Evolutionary conservation across 805 yeast species (phyloP).

Genomic region (Limtongia smithiae): DNA sequence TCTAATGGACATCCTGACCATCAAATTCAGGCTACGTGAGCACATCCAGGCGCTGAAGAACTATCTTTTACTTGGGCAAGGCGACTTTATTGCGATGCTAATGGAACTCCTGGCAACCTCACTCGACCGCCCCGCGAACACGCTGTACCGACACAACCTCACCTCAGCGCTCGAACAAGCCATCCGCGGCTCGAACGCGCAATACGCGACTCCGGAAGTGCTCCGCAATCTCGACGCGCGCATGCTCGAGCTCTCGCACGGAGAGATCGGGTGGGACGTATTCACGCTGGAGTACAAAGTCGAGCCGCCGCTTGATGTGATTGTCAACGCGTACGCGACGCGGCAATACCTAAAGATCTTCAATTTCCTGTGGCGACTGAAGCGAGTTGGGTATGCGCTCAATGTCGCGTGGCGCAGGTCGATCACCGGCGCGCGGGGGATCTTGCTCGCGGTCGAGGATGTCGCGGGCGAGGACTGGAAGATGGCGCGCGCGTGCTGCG

Average conservation of each 20-base stretch:
- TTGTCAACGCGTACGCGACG: slow-evolving; percentile 48
- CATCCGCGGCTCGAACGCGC: slow-evolving; percentile 41
- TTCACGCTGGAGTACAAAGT: slow-evolving; percentile 75
- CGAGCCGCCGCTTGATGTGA: slow-evolving; percentile 50
- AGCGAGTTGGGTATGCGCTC: slow-evolving; percentile 56
- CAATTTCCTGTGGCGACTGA: slow-evolving; percentile 78
- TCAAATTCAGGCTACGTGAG: slow-evolving; percentile 47
- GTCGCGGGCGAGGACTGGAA: slow-evolving; percentile 31
- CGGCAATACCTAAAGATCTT: slow-evolving; percentile 69
- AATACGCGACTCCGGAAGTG: slow-evolving; percentile 40
- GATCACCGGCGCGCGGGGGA: slow-evolving; percentile 32
- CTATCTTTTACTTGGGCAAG: slow-evolving; percentile 65
- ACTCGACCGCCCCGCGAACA: slow-evolving; percentile 59
- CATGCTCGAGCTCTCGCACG: slow-evolving; percentile 66
- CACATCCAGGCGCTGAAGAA: slow-evolving; percentile 64
- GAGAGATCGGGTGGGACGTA: slow-evolving; percentile 85
- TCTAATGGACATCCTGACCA: slow-evolving; percentile 49
- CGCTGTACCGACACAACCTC: slow-evolving; percentile 61
- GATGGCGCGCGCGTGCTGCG: slow-evolving; percentile 30
- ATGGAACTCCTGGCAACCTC: slow-evolving; percentile 52
- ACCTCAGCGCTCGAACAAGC: slow-evolving; percentile 65
- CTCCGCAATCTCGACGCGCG: slow-evolving; percentile 73
- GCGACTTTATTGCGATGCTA: slow-evolving; percentile 76
- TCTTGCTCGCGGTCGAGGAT: slow-evolving; percentile 18
- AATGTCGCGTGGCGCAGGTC: slow-evolving; percentile 47